Base-by-base conservation (phyloP, 768 basidiomycete genomes). In the Candolleomyces eurysporus region DNA sequence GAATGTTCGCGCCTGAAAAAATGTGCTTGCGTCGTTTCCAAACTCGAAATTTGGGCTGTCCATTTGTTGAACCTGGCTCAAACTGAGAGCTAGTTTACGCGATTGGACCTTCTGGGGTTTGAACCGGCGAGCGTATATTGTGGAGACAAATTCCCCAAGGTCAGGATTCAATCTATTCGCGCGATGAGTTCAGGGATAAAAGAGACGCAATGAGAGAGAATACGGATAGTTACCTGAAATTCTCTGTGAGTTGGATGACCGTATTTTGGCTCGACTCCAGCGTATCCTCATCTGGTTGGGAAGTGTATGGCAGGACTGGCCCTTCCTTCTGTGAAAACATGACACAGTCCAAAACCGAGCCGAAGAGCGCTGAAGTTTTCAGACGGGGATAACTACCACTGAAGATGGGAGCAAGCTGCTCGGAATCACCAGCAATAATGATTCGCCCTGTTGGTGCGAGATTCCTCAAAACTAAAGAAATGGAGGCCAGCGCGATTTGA, bases 141-240 rank as follows among this genome's bases (percentile, higher is more conserved):
- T 82, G 0, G 81, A 79, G 4, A 84, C 78, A 63, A 83, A 84
- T 55, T 80, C 79, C n/a, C 81, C 81, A 9, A 84, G 70, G 60
- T 84, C 82, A 3, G 80, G 77, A 60, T 83, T 84, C 49, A 84
- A 68, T 48, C 82, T 83, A 62, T 54, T 19, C 19, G 4, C 8
- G 45, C 49, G 49, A 40, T 48, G 16, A 65, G 45, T 7, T 46
- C 30, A 26, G 26, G 26, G 26, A 26, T 26, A 26, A 26, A 26
- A 39, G 39, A 32, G 50, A 19, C 1, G 26, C 32, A 14, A 30
- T 40, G 17, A 52, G 54, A 31, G 13, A 13, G 48, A 59, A 31
- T 14, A 21, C 36, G n/a, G 4, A 26, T 26, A 60, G 70, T 8
- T 57, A 80, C 80, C 82, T 71, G 65, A 83, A 84, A 59, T 82